Evolutionary conservation across 108 stramenopile species (phyloP).

Genomic region (Asterionellopsis glacialis): DNA sequence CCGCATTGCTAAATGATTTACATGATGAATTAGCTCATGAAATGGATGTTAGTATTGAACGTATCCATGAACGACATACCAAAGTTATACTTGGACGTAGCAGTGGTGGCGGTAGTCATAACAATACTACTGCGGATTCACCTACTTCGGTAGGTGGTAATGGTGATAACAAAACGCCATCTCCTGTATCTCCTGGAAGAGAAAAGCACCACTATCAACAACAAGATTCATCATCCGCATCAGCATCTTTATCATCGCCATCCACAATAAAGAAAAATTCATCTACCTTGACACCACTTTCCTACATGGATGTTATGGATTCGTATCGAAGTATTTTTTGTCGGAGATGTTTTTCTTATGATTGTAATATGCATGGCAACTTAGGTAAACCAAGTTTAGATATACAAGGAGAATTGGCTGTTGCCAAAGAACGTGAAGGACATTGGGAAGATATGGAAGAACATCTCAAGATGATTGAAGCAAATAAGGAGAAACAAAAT

Average conservation of each 20-base stretch:
- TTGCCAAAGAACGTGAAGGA: constrained; percentile 37
- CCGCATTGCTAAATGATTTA: not conserved
- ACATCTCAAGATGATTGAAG: not conserved
- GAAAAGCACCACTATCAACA: no score
- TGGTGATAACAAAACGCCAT: no score
- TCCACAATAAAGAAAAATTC: no score
- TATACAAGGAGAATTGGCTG: constrained; percentile 36
- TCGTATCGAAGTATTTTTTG: constrained; percentile 58
- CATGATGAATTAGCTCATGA: not conserved
- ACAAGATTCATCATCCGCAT: no score
- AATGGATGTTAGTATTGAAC: constrained; percentile 4
- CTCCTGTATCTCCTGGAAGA: no score
- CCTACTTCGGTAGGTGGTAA: no score
- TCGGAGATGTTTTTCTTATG: constrained; percentile 62
- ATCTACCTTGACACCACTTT: no score
- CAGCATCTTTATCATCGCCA: no score
- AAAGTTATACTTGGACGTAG: not conserved
- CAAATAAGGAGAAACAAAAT: not conserved
- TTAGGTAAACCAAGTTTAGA: constrained; percentile 26
- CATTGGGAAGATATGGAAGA: constrained; percentile 35
- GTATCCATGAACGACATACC: constrained; percentile 2
- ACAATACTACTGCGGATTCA: no score
- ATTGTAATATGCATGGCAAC: constrained; percentile 56
- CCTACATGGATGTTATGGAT: constrained; percentile 43
- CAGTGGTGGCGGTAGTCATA: no score